phyloP scores from a whole-genome alignment of 2,329 filamentous ascomycete species.

The Trichoderma atroviride region DNA sequence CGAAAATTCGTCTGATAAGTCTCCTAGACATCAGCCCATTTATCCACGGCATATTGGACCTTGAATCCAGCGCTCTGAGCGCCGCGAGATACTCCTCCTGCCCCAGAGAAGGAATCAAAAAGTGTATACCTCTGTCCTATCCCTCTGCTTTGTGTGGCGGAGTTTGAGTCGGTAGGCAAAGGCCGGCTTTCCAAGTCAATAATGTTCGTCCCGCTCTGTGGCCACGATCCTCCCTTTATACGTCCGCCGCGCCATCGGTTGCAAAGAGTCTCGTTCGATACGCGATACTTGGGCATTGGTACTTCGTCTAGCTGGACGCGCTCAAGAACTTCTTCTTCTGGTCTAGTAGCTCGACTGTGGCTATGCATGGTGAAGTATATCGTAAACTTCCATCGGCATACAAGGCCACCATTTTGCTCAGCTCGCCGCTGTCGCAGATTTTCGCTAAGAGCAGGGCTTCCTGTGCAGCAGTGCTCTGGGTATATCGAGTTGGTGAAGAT shows the following conservation, averaged over 20 bases:
- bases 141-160: background rate
- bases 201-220: constrained; percentile 27
- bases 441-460: background rate
- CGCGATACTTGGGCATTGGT: constrained; percentile 34
- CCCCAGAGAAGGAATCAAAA: constrained; percentile 73
- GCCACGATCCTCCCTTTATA: constrained; percentile 40
- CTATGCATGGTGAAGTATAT: constrained; percentile 32
- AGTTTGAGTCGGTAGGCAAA: background rate
- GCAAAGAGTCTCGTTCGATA: constrained; percentile 39
- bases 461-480: constrained; percentile 40
- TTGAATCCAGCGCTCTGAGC: constrained; percentile 60
- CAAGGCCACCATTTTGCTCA: constrained; percentile 42
- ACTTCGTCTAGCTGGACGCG: constrained; percentile 40
- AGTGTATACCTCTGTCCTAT: constrained; percentile 61
- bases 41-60: constrained; percentile 66
- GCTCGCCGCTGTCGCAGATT: background rate
- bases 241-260: constrained; percentile 39
- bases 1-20: constrained; percentile 65
- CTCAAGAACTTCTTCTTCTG: constrained; percentile 43
- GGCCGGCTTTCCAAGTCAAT: constrained; percentile 30
- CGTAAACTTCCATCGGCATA: constrained; percentile 55
- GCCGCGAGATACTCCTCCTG: constrained; percentile 70
- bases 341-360: constrained; percentile 31
- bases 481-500: constrained; percentile 59
- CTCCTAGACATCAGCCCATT: constrained; percentile 55